Evolutionary conservation across 805 yeast genomes (phyloP), one percentile per base, ranked within the genome.

Genomic region (Cyberlindnera maritima): DNA sequence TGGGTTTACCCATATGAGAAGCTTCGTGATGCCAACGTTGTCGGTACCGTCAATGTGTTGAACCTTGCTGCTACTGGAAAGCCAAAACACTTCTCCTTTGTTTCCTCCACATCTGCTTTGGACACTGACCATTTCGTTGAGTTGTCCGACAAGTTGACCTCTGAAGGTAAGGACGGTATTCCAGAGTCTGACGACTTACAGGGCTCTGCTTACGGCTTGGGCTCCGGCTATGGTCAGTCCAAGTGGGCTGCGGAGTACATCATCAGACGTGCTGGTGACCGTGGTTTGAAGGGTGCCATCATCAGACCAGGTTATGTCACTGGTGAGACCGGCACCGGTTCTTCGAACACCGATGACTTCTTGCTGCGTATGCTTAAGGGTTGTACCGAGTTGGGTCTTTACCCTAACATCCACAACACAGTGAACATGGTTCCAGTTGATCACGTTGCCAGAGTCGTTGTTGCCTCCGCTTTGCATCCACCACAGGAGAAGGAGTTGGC

Each of bases 391-490:
- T 69, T 95, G 49, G 96, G 96, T 11, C 71, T 75, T 41, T 85
- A 79, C 57, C 99, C 99, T 29, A 86, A 85, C 60, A 90, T 94
- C 55, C 67, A 79, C 55, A 94, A 94, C 72, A 79, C 83, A 39
- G 96, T 92, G 33, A 94, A 94, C 68, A 89, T 91, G 86, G 97
- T 89, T 19, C 99, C 99, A 3, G 99, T 94, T 37, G 97, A 95
- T 59, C 99, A 94, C 61, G 99, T 94, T 55, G 98, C 99, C 1
- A 78, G 96, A 39, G 88, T 90, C 20, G 87, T 84, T 21, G 88
- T 83, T 43, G 88, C 98, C 2, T 70, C 94, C 23, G 85, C 96
- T 0, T 74, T 94, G 52, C 80, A 80, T 59, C 92, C 96, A 23
- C 87, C 94, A 20, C 57, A 67, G 19, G 58, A 58, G 2, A 70